A percentile compares a stretch with the other conserved stretches of the same genome.
phyloP scores from a whole-genome alignment of 257 asterid species.

The Lycium barbarum region DNA sequence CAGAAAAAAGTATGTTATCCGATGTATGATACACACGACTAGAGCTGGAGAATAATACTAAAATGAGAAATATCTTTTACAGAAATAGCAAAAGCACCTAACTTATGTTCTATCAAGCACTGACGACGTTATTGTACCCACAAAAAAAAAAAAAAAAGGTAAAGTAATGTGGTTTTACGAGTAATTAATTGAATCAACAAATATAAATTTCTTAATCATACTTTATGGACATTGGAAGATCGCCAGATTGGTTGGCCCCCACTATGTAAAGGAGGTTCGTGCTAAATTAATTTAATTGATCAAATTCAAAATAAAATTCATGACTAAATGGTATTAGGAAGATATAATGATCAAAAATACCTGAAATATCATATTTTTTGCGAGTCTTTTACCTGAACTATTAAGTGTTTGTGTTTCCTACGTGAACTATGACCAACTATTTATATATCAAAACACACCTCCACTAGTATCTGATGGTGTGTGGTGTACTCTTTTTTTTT shows the following conservation, averaged over 20 bases:
- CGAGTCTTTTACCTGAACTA: too few species aligned
- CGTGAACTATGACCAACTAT: too few species aligned
- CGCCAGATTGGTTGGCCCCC: constrained; percentile 21
- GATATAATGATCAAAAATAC: too few species aligned
- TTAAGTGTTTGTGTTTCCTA: too few species aligned
- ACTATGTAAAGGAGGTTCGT: background rate
- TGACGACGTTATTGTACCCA: background rate
- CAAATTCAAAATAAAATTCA: background rate
- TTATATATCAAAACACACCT: too few species aligned
- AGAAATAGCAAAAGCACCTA: background rate
- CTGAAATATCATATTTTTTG: too few species aligned
- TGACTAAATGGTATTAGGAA: background rate
- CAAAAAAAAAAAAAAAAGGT: background rate
- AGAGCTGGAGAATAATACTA: constrained; percentile 13
- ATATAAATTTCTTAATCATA: background rate
- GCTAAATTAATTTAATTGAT: constrained; percentile 9
- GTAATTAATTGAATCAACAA: background rate
- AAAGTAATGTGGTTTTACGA: background rate
- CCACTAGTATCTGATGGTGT: too few species aligned
- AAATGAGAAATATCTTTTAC: background rate
- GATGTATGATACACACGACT: background rate
- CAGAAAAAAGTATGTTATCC: background rate
- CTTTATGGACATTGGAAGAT: constrained; percentile 8
- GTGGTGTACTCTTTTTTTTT: too few species aligned
- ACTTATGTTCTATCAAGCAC: background rate